Base-by-base conservation (phyloP, 2,329 filamentous ascomycete genomes). In the Pseudopithomyces maydicus region DNA sequence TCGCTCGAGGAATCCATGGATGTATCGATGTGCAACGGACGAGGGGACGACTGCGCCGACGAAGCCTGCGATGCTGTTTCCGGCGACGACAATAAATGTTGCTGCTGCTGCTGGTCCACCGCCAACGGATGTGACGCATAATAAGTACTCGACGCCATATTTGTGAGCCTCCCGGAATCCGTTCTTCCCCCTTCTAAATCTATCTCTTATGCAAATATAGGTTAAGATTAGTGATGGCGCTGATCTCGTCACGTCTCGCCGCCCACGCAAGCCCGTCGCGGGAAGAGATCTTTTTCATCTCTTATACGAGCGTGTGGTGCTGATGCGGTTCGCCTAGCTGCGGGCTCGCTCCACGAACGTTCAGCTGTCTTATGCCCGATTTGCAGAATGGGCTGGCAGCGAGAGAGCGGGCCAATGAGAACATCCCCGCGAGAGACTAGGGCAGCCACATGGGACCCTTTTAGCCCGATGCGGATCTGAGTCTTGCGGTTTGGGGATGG, bases 1-100 rank as follows among this genome's bases (percentile, higher is more conserved):
- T 63, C 44, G 2, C 57, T 39, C 3, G 50, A 45, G 41, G 54
- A 42, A 11, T 60, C 54, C 26, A 61, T 60, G 6, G 61, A 48
- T 3, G 51, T 38, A 17, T 45, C 44, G 7, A 62, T 17, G 41
- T 67, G 64, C 0, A 67, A 54, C 17, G 64, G 59, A 35, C 61
- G 67, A 1, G 63, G 64, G 22, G 64, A 54, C 0, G 62, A 20
- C 12, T 54, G 39, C 33, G 44, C 58, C 2, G 58, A 61, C 3
- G 52, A 52, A 32, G 22, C 22, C 22, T 23, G 33, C 33, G 52
- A 45, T n/a, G 35, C 33, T 3, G 22, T 14, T 38, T 12, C 38
- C 8, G 52, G 52, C 36, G 46, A 39, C 3, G 46, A 44, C 15
- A 32, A 8, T n/a, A 56, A 46, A 17, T 36, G 47, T 20, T 56